Evolutionary conservation across 2,329 filamentous ascomycete species (phyloP).

Genomic region (Dactylonectria estremocensis): DNA sequence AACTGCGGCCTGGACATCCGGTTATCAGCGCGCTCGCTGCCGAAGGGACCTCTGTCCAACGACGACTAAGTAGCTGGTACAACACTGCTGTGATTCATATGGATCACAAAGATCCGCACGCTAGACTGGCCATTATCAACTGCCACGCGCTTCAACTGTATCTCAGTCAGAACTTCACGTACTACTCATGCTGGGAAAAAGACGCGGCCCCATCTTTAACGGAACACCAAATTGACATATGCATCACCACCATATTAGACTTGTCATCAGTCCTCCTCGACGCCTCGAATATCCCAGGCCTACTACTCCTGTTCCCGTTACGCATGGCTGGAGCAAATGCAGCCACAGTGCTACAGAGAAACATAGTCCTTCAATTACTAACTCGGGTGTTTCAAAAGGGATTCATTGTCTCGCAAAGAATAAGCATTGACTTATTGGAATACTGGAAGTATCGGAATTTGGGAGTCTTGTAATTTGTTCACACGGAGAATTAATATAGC

Average conservation of each 20-base stretch:
- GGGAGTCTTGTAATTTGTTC: neutral
- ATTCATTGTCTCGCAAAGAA: slow-evolving; percentile 43
- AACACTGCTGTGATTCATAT: accelerated
- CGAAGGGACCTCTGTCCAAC: slow-evolving; percentile 29
- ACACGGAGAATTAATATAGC: too few relatives aligned
- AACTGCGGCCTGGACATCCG: neutral
- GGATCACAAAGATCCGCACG: neutral
- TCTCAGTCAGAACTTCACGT: slow-evolving; percentile 44
- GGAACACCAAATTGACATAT: neutral
- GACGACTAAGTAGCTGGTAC: slow-evolving; percentile 15
- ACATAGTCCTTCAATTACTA: slow-evolving; percentile 15
- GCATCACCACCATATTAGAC: slow-evolving; percentile 14
- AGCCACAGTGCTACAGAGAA: neutral
- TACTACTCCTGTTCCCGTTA: slow-evolving; percentile 43
- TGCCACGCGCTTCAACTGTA: slow-evolving; percentile 41
- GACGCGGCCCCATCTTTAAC: slow-evolving; percentile 26
- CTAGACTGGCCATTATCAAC: slow-evolving; percentile 28
- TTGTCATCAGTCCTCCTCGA: slow-evolving; percentile 16
- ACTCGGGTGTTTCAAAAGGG: slow-evolving; percentile 36
- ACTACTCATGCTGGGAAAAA: slow-evolving; percentile 39
- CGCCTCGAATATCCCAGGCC: slow-evolving; percentile 34
- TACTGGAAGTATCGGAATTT: slow-evolving; percentile 37
- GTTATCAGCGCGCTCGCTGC: slow-evolving; percentile 16
- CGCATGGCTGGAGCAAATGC: slow-evolving; percentile 41
- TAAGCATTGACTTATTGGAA: slow-evolving; percentile 40